Evolutionary conservation across 2,329 filamentous ascomycete genomes (phyloP).

Genomic region (Fusarium nygamai): DNA sequence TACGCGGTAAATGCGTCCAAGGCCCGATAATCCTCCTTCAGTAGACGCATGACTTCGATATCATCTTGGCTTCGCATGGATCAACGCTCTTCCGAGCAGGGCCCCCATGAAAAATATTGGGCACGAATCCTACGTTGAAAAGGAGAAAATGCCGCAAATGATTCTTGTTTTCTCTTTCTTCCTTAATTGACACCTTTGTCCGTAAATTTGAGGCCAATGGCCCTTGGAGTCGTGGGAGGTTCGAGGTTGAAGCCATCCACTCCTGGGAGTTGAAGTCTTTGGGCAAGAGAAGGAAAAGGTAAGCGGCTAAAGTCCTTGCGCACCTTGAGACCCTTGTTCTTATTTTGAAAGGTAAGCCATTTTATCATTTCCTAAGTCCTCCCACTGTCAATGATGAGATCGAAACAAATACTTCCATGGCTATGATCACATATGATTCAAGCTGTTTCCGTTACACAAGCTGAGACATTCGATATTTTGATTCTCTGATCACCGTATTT

Average conservation of each 20-base stretch:
- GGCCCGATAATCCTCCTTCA: neutral
- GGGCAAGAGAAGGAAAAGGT: accelerated
- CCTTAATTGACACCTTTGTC: accelerated
- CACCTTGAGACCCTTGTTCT: neutral
- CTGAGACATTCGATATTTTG: neutral
- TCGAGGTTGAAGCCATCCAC: neutral
- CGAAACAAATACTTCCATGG: conserved; percentile 24
- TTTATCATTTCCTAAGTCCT: accelerated
- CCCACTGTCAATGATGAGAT: neutral
- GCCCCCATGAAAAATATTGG: neutral
- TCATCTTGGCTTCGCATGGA: neutral
- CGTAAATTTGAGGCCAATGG: accelerated
- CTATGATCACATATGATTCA: conserved; percentile 14
- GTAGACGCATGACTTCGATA: neutral
- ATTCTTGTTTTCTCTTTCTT: neutral
- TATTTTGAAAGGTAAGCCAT: neutral
- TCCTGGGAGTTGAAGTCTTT: accelerated
- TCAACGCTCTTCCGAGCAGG: conserved; percentile 3
- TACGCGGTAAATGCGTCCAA: neutral
- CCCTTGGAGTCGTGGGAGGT: neutral
- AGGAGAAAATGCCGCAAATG: neutral
- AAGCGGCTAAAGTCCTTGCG: accelerated
- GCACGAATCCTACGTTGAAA: neutral
- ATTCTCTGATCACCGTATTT: accelerated
- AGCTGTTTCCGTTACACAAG: conserved; percentile 12